These are phyloP conservation scores for Aureobasidium lini DNA, from an alignment of 2,329 filamentous ascomycete genomes.

Conservation along the genomic window DNA sequence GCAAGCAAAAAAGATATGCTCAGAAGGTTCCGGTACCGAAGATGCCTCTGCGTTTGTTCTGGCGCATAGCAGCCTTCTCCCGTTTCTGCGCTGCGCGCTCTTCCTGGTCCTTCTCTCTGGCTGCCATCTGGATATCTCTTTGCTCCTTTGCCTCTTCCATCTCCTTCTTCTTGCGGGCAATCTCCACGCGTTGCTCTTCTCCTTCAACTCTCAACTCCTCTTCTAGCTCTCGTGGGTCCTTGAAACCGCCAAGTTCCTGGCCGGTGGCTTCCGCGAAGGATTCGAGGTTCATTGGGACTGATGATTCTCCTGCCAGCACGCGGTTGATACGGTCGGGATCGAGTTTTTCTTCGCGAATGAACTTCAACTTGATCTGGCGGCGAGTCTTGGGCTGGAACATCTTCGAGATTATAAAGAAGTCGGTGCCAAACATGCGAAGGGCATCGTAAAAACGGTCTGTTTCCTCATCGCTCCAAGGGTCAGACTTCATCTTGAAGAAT, in stretches of 20 bases:
- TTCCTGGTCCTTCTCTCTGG: constrained; percentile 25
- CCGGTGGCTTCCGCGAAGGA: constrained; percentile 33
- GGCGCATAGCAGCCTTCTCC: constrained; percentile 20
- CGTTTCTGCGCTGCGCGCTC: constrained; percentile 23
- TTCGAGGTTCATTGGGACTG: constrained; percentile 34
- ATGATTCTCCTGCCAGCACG: constrained; percentile 44
- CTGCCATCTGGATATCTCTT: constrained; percentile 26
- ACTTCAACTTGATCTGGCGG: constrained; percentile 73
- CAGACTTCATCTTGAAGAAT: constrained; percentile 42
- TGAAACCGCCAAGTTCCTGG: constrained; percentile 31
- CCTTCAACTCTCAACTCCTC: constrained; percentile 26
- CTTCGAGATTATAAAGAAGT: constrained; percentile 71
- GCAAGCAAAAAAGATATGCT: not conserved
- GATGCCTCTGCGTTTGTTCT: constrained; percentile 19
- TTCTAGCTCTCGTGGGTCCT: constrained; percentile 28
- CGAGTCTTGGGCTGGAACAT: constrained; percentile 68
- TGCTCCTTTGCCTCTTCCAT: constrained; percentile 28
- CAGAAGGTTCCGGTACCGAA: constrained; percentile 20
- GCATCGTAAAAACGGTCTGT: constrained; percentile 71
- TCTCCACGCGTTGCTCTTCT: constrained; percentile 26
- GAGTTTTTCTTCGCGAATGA: constrained; percentile 67
- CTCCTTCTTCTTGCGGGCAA: constrained; percentile 28
- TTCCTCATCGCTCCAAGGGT: constrained; percentile 62
- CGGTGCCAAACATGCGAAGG: constrained; percentile 69
- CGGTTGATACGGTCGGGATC: constrained; percentile 57